Conservation (phyloP, 2,329 filamentous ascomycete species). For the Fusarium sp. region DNA sequence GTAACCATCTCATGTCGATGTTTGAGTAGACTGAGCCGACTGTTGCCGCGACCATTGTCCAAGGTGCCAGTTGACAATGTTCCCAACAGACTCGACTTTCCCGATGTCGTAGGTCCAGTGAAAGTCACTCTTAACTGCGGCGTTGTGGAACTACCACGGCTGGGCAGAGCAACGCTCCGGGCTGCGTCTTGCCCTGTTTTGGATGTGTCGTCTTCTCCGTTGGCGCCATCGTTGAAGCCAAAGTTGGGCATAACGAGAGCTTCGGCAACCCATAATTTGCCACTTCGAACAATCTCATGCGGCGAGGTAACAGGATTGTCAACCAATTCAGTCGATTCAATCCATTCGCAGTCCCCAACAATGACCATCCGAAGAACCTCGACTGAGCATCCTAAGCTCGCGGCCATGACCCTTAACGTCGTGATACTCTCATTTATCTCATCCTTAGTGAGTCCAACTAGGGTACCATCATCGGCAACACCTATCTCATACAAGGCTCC, state of each 20-base stretch:
- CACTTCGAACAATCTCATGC: constrained; percentile 51
- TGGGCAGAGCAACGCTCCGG: constrained; percentile 50
- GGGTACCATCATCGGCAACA: constrained; percentile 92
- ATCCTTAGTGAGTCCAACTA: constrained; percentile 89
- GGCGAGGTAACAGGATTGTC: constrained; percentile 47
- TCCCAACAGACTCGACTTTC: constrained; percentile 92
- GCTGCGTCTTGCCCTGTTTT: constrained; percentile 13
- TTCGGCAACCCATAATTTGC: constrained; percentile 88
- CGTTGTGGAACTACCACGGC: constrained; percentile 67
- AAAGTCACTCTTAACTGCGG: constrained; percentile 89
- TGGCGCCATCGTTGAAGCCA: constrained; percentile 53
- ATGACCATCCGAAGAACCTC: constrained; percentile 85
- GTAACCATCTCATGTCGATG: constrained; percentile 94
- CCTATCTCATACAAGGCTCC: constrained; percentile 97
- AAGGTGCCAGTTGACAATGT: constrained; percentile 89
- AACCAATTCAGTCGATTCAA: constrained; percentile 60
- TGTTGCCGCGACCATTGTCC: constrained; percentile 94
- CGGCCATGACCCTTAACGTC: constrained; percentile 91
- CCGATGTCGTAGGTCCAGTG: constrained; percentile 89
- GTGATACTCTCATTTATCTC: constrained; percentile 93
- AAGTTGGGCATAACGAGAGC: constrained; percentile 86
- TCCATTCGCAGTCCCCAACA: constrained; percentile 88
- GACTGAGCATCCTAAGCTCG: constrained; percentile 88
- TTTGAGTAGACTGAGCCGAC: constrained; percentile 87
- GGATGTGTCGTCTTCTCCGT: constrained; percentile 8